Base-by-base conservation (phyloP, 306 rosid species). In the Herpetospermum pedunculosum region DNA sequence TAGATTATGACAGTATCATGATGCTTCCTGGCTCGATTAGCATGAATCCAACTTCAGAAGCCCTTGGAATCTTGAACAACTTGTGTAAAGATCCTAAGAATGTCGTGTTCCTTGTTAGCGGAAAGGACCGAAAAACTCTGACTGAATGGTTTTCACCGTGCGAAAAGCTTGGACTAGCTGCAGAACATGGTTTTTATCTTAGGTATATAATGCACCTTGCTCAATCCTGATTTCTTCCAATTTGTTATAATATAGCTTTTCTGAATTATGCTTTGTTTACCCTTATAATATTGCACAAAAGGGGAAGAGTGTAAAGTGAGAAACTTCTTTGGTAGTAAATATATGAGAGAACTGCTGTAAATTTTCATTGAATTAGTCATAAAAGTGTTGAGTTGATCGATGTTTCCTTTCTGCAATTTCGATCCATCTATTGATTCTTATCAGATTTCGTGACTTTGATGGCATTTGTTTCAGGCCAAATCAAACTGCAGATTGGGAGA, bases 1-100 rank as follows among this genome's bases (percentile, higher is more conserved):
- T 92, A 85, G 96, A 92, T 83, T 92, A 92, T 64, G 97, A 92
- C 64, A 84, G 96, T 14, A 87, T 96, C 59, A 79, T 89, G 91
- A 79, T 83, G 81, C 85, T 70, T 23, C 87, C 85, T 1, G 90
- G 93, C 55, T 87, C 97, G 13, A 81, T 92, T 59, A 85, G 82
- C 78, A 84, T 81, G 57, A 85, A 81, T 46, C 93, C 96, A 40
- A 86, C 68, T 76, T 62, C 83, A n/a, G 96, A 92, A 64, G 92
- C 85, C 21, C 84, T 89, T 70, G 83, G 52, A 74, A 82, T 86
- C 81, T 80, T 92, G 82, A 86, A 86, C 75, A 89, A 82, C 78
- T 60, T 92, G 85, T 87, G 96, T 83, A 85, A 50, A 74, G 97
- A 92, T 77, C 81, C 87, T 32, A 92, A 75, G 68, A 92, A 92